Evolutionary conservation across 164 flowering plant species (phyloP).

Genomic region (Vitis rupestris): DNA sequence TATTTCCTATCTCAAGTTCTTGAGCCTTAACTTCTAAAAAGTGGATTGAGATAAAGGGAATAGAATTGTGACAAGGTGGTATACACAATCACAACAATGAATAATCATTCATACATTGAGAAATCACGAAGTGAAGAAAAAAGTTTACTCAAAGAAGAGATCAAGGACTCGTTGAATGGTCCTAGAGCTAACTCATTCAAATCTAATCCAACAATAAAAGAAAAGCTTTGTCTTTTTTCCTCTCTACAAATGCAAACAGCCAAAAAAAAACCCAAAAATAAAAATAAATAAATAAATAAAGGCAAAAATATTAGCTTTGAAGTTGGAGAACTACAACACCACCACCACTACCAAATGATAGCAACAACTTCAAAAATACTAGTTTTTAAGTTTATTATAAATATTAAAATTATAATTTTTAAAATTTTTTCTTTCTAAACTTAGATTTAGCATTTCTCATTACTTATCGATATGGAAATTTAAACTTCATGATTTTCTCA

Average conservation of each 20-base stretch:
- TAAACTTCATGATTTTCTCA: no score
- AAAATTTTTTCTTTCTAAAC: no score
- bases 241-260: constrained; percentile 30
- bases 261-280: constrained; percentile 7
- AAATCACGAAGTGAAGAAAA: not conserved
- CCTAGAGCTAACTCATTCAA: constrained; percentile 66
- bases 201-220: constrained; percentile 21
- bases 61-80: not conserved
- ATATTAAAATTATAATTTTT: no score
- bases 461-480: no score
- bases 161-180: constrained; percentile 65
- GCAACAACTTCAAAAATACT: no score
- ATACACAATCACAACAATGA: not conserved
- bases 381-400: no score
- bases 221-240: constrained; percentile 2
- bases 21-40: no score
- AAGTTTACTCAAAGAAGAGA: constrained; percentile 81
- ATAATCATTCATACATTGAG: not conserved
- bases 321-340: no score
- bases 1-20: no score
- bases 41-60: not conserved
- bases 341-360: no score
- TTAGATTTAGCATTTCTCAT: no score
- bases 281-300: not conserved
- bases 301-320: no score